These are phyloP conservation scores for Candida glaebosa DNA, from an alignment of 805 yeast genomes.

Conservation along the genomic window DNA sequence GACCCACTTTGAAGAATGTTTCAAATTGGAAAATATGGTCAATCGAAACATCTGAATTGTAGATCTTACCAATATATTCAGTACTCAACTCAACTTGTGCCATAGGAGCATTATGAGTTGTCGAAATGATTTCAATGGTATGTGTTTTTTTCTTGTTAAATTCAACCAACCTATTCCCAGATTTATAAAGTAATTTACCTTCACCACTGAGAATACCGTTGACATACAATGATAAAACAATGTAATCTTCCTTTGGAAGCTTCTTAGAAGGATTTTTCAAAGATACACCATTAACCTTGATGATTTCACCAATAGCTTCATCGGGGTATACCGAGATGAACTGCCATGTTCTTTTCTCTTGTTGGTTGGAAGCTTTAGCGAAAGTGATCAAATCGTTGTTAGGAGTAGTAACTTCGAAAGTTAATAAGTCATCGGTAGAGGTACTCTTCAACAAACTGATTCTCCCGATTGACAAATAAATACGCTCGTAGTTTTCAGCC, in stretches of 20 bases:
- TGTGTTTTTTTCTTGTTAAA: conserved; percentile 42
- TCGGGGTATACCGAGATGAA: conserved; percentile 70
- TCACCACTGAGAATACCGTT: conserved; percentile 64
- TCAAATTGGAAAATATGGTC: conserved; percentile 55
- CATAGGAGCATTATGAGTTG: conserved; percentile 31
- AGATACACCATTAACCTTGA: conserved; percentile 60
- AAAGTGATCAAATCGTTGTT: conserved; percentile 50
- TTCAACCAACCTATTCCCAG: conserved; percentile 46
- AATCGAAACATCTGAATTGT: conserved; percentile 55
- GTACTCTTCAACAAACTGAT: conserved; percentile 25
- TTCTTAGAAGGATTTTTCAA: conserved; percentile 25
- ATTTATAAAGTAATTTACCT: conserved; percentile 50
- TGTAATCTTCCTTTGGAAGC: conserved; percentile 46
- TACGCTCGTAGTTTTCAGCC: conserved; percentile 55
- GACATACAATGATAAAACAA: conserved; percentile 53
- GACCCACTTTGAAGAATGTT: conserved; percentile 33
- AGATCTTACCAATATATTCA: conserved; percentile 66
- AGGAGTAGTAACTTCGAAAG: conserved; percentile 53
- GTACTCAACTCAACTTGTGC: conserved; percentile 54
- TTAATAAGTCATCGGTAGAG: conserved; percentile 41
- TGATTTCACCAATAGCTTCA: conserved; percentile 69
- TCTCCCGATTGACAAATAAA: conserved; percentile 58
- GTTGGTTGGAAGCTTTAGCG: conserved; percentile 66
- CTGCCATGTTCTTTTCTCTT: conserved; percentile 53
- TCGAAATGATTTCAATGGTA: conserved; percentile 42